Percentiles rank a stretch among this genome's conserved stretches.
phyloP scores from a whole-genome alignment of 805 yeast genomes.

The Pichia pseudocactophila region DNA sequence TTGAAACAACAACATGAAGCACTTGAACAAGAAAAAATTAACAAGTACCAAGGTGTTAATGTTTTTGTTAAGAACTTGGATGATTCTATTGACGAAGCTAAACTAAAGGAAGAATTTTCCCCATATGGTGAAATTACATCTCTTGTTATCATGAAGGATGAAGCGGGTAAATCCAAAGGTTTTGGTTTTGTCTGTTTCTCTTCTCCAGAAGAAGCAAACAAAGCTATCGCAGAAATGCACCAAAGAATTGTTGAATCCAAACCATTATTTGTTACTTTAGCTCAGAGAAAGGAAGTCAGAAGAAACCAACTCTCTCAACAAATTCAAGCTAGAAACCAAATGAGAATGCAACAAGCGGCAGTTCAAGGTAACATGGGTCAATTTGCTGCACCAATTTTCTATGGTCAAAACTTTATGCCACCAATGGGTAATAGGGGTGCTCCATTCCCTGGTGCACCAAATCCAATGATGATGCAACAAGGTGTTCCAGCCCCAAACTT shows the following conservation, averaged over 20 bases:
- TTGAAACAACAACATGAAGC: constrained; percentile 91
- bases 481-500: constrained; percentile 55
- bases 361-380: constrained; percentile 82
- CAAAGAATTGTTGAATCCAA: constrained; percentile 91
- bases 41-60: constrained; percentile 96
- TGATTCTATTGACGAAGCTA: constrained; percentile 85
- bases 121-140: constrained; percentile 93
- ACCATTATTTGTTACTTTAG: constrained; percentile 97
- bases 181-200: constrained; percentile 98
- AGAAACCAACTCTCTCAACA: constrained; percentile 95
- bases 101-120: constrained; percentile 82
- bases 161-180: constrained; percentile 90
- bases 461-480: constrained; percentile 64
- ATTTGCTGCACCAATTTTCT: constrained; percentile 80
- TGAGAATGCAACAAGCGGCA: constrained; percentile 95
- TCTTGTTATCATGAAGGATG: constrained; percentile 94
- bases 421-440: constrained; percentile 50
- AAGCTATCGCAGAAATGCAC: constrained; percentile 97
- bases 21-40: constrained; percentile 80
- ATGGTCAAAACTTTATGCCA: constrained; percentile 68
- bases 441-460: constrained; percentile 64
- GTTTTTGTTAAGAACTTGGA: constrained; percentile 94
- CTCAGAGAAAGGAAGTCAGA: constrained; percentile 98
- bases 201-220: constrained; percentile 96
- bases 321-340: constrained; percentile 95